Evolutionary conservation across 1,139 yeast genomes (phyloP), one percentile per base, ranked within the genome.

Genomic region (Lodderomyces theae): DNA sequence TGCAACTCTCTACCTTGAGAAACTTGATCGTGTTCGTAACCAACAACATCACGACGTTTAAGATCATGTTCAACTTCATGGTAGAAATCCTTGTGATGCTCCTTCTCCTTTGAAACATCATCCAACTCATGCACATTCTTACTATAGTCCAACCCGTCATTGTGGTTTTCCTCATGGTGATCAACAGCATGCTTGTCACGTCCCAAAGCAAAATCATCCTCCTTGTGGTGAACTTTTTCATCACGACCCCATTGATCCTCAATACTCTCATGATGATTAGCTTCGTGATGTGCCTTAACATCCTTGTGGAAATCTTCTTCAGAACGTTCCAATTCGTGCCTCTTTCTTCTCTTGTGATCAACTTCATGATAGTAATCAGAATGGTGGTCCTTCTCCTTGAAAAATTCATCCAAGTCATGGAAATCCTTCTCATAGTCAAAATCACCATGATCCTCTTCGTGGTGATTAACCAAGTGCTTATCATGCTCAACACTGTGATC

Each of bases 331-430:
- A 26, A 8, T 35, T 35, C 38, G 13, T 35, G 38, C 28, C 38
- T 35, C 21, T 26, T 35, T 18, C 22, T 23, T 16, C 22, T 23
- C 22, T 21, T 21, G 18, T 35, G 38, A 4, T 35, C 38, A 35
- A 35, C 16, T 12, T 35, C 38, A 12, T 34, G 37, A 15, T 22
- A 23, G 23, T 35, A 35, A 12, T 29, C 38, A 12, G 18, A 24
- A 18, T 35, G 38, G 25, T 29, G 38, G 7, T 35, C 38, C 15
- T 29, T 35, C 19, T 35, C 38, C 9, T 18, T 29, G 21, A 28
- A 18, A 18, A 18, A 28, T 18, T 35, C 38, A 28, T 35, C 38
- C 25, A 35, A 35, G 8, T 35, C 38, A 29, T 35, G 32, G 33
- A 25, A 35, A 21, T 35, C 38, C 15, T 28, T 26, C 5, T 26